phyloP scores from a whole-genome alignment of 2,329 filamentous ascomycete genomes.

The Ilyonectria destructans region DNA sequence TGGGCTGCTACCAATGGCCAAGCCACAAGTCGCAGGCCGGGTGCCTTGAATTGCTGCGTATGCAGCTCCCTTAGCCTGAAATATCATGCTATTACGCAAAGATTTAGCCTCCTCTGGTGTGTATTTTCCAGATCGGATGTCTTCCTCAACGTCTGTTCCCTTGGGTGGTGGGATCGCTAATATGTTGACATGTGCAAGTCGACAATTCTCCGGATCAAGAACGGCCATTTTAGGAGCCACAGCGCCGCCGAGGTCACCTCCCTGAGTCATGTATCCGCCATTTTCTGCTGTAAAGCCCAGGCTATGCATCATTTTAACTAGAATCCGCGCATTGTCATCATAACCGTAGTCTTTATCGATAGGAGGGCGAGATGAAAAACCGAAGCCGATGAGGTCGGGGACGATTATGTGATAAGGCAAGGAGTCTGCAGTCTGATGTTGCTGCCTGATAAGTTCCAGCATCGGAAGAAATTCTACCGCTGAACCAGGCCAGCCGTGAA shows the following conservation, averaged over 20 bases:
- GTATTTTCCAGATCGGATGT: slow-evolving; percentile 22
- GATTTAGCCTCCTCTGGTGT: slow-evolving; percentile 14
- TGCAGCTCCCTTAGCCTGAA: slow-evolving; percentile 2
- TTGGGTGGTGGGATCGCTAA: slow-evolving; percentile 6
- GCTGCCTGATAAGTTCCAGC: slow-evolving; percentile 16
- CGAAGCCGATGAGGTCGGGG: slow-evolving; percentile 21
- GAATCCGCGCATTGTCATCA: slow-evolving; percentile 18
- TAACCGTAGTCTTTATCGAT: slow-evolving; percentile 14
- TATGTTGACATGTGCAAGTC: slow-evolving; percentile 21
- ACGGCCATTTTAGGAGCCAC: slow-evolving; percentile 27
- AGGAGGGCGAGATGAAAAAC: slow-evolving; percentile 16
- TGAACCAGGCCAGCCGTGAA: slow-evolving; percentile 41
- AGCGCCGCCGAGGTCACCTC: slow-evolving; percentile 36
- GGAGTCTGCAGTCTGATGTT: slow-evolving; percentile 11
- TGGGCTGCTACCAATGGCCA: slow-evolving; percentile 20
- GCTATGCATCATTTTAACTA: slow-evolving; percentile 22
- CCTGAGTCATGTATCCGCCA: slow-evolving; percentile 33
- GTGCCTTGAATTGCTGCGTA: slow-evolving; percentile 13
- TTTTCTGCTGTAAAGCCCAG: slow-evolving; percentile 10
- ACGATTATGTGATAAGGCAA: slow-evolving; percentile 23
- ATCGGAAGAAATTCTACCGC: slow-evolving; percentile 37
- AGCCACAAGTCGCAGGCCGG: slow-evolving; percentile 17
- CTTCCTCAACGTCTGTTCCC: slow-evolving; percentile 18
- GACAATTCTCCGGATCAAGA: slow-evolving; percentile 20
- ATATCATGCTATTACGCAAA: slow-evolving; percentile 2